Evolutionary conservation across 495 filamentous ascomycete species (phyloP), one percentile per base, ranked within the genome.

Genomic region (Penicillium macrosclerotiorum): DNA sequence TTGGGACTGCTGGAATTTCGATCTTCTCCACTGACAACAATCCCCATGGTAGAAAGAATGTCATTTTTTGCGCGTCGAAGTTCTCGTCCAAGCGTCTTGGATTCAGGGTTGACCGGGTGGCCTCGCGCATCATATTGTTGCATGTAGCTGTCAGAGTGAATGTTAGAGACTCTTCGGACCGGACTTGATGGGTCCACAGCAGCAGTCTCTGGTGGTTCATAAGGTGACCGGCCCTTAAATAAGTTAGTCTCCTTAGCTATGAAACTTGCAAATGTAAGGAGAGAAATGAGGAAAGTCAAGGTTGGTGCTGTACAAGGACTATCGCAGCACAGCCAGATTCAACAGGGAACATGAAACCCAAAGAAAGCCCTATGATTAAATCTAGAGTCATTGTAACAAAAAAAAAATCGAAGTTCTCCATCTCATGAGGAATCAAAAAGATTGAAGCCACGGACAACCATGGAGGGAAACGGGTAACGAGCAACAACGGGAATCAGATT

Each of bases 111-210:
- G 27, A 81, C 65, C 5, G 86, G 82, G 41, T 84, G 80, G 11
- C 85, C 86, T 42, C 79, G 74, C n/a, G 77, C 74, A 63, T 89
- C 85, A 62, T 86, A 89, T 33, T 79, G 68, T 65, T 89, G 85
- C 22, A 65, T 72, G 51, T 75, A 77, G 27, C 55, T 57, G 47
- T 80, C 74, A 19, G 62, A 63, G 48, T 74, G 56, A 58, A 62
- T 62, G 62, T 30, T 55, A 43, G 41, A 82, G 16, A 60, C 51
- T 48, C 55, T 60, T 32, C 47, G 59, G 11, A 56, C 54, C 23
- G 61, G 33, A 39, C 16, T 54, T 34, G 37, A 47, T 22, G 42
- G 54, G 9, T 59, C 53, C 19, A 49, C 45, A 18, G 47, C 23
- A 18, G 51, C 37, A 30, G 41, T 46, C 19, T 69, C 73, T 11